phyloP scores from a whole-genome alignment of 2,329 filamentous ascomycete genomes.

The Emergomyces pasteurianus region DNA sequence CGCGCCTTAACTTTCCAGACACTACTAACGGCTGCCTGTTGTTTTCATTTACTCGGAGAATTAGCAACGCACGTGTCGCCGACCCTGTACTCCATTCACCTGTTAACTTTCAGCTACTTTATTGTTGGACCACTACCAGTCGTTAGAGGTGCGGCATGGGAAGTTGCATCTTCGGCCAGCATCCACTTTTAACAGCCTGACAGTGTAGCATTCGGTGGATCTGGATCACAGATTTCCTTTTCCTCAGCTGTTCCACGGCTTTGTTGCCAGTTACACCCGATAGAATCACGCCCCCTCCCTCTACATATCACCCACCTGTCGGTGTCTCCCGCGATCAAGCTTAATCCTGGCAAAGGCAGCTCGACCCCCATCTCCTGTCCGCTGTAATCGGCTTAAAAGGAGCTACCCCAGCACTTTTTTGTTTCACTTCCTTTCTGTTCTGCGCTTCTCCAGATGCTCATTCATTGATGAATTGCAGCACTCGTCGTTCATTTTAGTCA shows the following conservation, averaged over 20 bases:
- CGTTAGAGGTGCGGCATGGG: neutral
- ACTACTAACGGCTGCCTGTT: neutral
- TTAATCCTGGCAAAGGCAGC: neutral
- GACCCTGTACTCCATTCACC: neutral
- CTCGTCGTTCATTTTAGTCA: constrained; percentile 6
- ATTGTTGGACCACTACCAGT: neutral
- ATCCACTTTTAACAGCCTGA: neutral
- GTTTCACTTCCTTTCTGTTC: neutral
- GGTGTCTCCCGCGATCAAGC: neutral
- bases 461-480: neutral
- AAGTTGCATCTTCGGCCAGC: neutral
- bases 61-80: neutral
- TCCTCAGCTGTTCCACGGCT: neutral
- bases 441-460: neutral
- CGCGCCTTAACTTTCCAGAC: neutral
- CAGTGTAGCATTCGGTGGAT: neutral
- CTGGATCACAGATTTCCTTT: neutral
- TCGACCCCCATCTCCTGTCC: neutral
- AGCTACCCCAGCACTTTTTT: neutral
- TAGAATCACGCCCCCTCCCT: neutral
- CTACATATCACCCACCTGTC: neutral
- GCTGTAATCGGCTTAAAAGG: neutral
- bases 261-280: neutral
- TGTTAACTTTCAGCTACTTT: neutral
- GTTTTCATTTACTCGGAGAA: neutral